Evolutionary conservation across 169 alveolate genomes (phyloP).

Genomic region (Cytauxzoon felis): DNA sequence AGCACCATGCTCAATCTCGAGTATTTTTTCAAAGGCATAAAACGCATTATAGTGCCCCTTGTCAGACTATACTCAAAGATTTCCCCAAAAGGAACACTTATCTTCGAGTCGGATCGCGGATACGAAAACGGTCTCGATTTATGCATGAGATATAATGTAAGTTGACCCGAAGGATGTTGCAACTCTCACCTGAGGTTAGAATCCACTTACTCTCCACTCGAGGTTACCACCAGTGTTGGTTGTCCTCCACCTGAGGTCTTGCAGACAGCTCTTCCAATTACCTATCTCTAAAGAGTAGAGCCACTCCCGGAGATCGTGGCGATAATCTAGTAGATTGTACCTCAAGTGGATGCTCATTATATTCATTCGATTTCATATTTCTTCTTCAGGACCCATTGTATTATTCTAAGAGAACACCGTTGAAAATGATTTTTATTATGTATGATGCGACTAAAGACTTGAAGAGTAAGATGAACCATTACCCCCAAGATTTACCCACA

Average conservation of each 20-base stretch:
- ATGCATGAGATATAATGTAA: slow-evolving; percentile 16
- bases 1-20: slow-evolving; percentile 68
- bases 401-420: slow-evolving; percentile 17
- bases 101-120: not conserved
- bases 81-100: slow-evolving; percentile 37
- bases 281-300: too few relatives aligned
- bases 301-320: too few relatives aligned
- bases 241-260: too few relatives aligned
- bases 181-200: too few relatives aligned
- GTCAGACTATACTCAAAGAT: slow-evolving; percentile 13
- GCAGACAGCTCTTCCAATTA: too few relatives aligned
- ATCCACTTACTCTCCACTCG: too few relatives aligned
- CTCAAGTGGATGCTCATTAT: too few relatives aligned
- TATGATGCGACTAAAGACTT: slow-evolving; percentile 57
- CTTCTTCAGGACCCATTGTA: slow-evolving; percentile 38
- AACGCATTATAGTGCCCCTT: slow-evolving; percentile 29
- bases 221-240: too few relatives aligned
- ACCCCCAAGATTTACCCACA: slow-evolving; percentile 60
- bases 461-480: slow-evolving; percentile 27
- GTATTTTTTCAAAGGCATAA: slow-evolving; percentile 10
- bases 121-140: not conserved
- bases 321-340: too few relatives aligned
- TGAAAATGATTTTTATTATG: slow-evolving; percentile 48
- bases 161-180: too few relatives aligned
- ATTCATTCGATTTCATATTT: not conserved